Conservation (phyloP, 176 grass and related monocot genomes). For the Triticum turgidum region DNA sequence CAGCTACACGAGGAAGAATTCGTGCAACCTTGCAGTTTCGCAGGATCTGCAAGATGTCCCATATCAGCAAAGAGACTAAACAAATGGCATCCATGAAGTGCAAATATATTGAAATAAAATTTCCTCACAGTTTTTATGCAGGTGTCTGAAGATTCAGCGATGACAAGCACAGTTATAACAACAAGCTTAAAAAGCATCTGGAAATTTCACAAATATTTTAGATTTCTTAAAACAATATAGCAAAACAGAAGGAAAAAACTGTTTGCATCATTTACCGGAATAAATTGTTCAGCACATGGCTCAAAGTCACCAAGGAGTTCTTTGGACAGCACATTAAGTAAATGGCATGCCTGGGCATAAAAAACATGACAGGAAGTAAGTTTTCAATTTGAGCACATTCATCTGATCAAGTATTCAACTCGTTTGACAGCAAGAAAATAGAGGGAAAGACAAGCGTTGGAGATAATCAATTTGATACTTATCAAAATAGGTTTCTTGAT, state of each 20-base stretch:
- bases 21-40: slow-evolving; percentile 83
- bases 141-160: slow-evolving; percentile 92
- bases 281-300: slow-evolving; percentile 76
- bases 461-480: neutral
- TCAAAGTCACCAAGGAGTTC: slow-evolving; percentile 97
- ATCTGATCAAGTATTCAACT: slow-evolving; percentile 15
- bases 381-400: neutral
- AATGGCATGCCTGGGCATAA: slow-evolving; percentile 73
- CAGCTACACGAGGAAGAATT: slow-evolving; percentile 72
- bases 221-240: slow-evolving; percentile 17
- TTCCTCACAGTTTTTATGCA: slow-evolving; percentile 96
- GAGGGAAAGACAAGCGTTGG: neutral
- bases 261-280: slow-evolving; percentile 58
- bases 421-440: neutral
- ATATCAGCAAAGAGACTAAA: slow-evolving; percentile 32
- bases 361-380: slow-evolving; percentile 11
- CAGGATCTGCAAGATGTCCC: slow-evolving; percentile 55
- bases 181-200: slow-evolving; percentile 99
- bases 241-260: neutral
- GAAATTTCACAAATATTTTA: slow-evolving; percentile 27
- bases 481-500: neutral
- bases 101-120: slow-evolving; percentile 7
- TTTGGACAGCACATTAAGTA: slow-evolving; percentile 91
- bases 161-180: slow-evolving; percentile 97
- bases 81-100: slow-evolving; percentile 20